phyloP scores from a whole-genome alignment of 2,329 filamentous ascomycete genomes.

The Colletotrichum viniferum region DNA sequence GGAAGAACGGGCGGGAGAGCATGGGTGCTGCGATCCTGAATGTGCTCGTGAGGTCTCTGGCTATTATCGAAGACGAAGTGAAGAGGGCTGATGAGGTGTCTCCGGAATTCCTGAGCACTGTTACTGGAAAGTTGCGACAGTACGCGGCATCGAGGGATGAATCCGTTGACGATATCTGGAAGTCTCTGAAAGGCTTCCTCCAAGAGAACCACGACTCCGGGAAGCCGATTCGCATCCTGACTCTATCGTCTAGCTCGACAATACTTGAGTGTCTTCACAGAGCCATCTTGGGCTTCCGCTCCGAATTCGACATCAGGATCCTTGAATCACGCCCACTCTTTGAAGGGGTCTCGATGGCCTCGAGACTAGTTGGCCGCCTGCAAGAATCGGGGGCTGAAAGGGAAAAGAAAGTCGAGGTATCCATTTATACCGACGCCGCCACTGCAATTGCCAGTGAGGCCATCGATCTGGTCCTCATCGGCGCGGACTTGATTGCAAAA shows the following conservation, averaged over 20 bases:
- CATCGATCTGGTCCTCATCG: constrained; percentile 65
- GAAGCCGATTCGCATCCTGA: constrained; percentile 54
- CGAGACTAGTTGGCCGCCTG: constrained; percentile 36
- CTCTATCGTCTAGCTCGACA: constrained; percentile 67
- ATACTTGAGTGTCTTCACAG: constrained; percentile 54
- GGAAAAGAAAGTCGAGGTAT: constrained; percentile 40
- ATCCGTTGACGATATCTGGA: constrained; percentile 34
- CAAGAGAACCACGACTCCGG: constrained; percentile 23
- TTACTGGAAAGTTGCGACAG: constrained; percentile 15
- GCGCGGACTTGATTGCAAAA: constrained; percentile 65
- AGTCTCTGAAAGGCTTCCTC: constrained; percentile 39
- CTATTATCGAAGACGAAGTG: constrained; percentile 37
- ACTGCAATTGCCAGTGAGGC: constrained; percentile 54
- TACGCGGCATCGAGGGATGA: constrained; percentile 25
- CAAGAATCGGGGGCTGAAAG: constrained; percentile 25
- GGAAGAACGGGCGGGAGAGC: constrained; percentile 68
- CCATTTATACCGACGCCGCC: constrained; percentile 64
- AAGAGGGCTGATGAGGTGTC: constrained; percentile 22
- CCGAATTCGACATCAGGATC: constrained; percentile 59
- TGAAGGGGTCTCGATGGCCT: constrained; percentile 65
- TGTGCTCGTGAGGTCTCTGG: constrained; percentile 51
- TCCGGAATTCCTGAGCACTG: constrained; percentile 15
- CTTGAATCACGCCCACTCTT: constrained; percentile 71
- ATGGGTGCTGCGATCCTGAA: constrained; percentile 67
- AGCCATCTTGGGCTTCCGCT: constrained; percentile 35